Conservation (phyloP, 768 basidiomycete genomes). For the Boletus edulis region DNA sequence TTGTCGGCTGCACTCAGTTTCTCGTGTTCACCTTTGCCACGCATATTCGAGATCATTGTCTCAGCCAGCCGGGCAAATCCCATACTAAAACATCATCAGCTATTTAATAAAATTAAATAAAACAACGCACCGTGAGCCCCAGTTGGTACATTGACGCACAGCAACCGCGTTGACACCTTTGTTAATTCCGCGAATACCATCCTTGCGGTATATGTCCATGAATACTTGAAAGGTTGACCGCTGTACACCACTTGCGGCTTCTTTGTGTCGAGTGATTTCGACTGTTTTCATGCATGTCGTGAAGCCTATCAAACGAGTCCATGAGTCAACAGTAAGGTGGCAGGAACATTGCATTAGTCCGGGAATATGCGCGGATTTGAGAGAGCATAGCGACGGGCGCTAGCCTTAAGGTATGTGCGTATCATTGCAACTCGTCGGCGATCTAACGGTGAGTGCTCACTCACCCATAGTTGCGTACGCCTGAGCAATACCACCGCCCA, state of each 20-base stretch:
- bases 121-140: constrained; percentile 75
- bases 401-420: constrained; percentile 16
- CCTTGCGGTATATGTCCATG: constrained; percentile 88
- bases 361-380: constrained; percentile 12
- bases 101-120: background rate
- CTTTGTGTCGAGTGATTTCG: constrained; percentile 95
- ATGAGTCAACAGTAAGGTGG: constrained; percentile 7
- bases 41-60: constrained; percentile 66
- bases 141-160: constrained; percentile 89
- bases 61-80: constrained; percentile 96
- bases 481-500: constrained; percentile 96
- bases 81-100: constrained; percentile 55
- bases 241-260: constrained; percentile 77
- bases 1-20: constrained; percentile 78
- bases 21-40: constrained; percentile 78
- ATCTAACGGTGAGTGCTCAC: constrained; percentile 28
- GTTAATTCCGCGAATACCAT: constrained; percentile 95
- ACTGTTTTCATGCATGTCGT: constrained; percentile 99
- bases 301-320: constrained; percentile 59
- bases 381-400: constrained; percentile 14
- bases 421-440: constrained; percentile 15
- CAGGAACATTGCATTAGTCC: background rate
- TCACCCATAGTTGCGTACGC: constrained; percentile 99
- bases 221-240: constrained; percentile 96
- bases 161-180: constrained; percentile 98